phyloP scores from a whole-genome alignment of 2,329 filamentous ascomycete species.

The Mariannaea elegans region DNA sequence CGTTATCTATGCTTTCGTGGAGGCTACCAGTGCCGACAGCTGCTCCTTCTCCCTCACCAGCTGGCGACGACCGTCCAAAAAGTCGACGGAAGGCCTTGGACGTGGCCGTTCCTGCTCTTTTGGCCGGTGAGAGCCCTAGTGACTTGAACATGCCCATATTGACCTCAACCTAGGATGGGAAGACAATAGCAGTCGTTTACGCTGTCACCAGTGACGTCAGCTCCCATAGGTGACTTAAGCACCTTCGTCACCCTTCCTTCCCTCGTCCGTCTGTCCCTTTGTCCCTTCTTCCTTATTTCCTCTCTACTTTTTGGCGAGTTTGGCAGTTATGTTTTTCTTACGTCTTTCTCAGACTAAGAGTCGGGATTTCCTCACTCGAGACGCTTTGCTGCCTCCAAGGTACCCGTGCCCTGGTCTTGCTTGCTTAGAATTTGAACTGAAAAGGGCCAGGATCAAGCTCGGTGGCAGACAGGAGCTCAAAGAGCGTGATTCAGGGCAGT shows the following conservation, averaged over 20 bases:
- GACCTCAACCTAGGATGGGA: neutral
- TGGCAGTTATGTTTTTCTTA: neutral
- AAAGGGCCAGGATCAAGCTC: neutral
- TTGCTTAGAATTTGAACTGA: neutral
- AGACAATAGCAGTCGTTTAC: neutral
- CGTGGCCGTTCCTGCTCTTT: constrained; percentile 38
- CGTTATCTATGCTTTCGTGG: constrained; percentile 16
- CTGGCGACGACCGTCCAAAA: constrained; percentile 41
- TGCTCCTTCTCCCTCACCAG: constrained; percentile 30
- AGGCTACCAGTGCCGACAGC: constrained; percentile 12
- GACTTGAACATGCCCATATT: constrained; percentile 37
- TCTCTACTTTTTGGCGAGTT: neutral
- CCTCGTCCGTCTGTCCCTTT: neutral
- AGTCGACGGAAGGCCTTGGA: constrained; percentile 42
- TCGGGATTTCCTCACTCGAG: neutral
- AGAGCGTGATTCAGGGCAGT: neutral
- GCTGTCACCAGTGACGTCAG: neutral
- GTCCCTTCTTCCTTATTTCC: neutral
- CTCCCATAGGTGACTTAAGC: neutral
- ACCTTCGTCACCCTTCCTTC: neutral
- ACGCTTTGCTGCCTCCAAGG: neutral
- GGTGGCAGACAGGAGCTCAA: neutral
- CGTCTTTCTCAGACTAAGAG: neutral
- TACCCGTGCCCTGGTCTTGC: neutral
- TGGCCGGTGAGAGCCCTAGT: constrained; percentile 24